Evolutionary conservation across 2,329 filamentous ascomycete genomes (phyloP).

Genomic region (Westerdykella sp.): DNA sequence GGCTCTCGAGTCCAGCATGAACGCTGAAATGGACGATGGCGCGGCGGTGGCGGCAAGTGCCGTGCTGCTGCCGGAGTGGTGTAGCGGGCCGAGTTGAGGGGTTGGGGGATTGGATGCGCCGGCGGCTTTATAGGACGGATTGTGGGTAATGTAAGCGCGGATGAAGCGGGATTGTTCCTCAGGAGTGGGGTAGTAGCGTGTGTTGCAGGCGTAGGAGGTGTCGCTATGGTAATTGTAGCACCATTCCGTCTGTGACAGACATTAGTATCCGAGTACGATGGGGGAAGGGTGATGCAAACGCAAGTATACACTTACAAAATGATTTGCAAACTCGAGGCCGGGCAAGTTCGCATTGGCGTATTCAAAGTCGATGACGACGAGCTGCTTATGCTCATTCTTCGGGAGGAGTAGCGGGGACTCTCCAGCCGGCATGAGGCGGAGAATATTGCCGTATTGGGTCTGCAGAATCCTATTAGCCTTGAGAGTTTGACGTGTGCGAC

Average conservation of each 20-base stretch:
- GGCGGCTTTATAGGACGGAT: conserved; percentile 57
- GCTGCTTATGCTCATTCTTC: conserved; percentile 88
- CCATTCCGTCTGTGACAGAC: conserved; percentile 65
- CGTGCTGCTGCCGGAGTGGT: conserved; percentile 28
- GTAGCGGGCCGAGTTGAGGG: conserved; percentile 23
- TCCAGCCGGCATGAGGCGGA: conserved; percentile 63
- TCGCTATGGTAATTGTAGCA: conserved; percentile 92
- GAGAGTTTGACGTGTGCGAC: not conserved
- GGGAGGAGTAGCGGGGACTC: conserved; percentile 84
- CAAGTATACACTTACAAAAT: conserved; percentile 58
- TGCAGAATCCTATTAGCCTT: conserved; percentile 31
- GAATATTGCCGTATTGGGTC: conserved; percentile 98
- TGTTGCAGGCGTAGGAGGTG: conserved; percentile 61
- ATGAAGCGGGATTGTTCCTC: conserved; percentile 84
- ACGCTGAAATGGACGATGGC: conserved; percentile 47
- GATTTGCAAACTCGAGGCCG: conserved; percentile 91
- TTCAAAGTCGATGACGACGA: conserved; percentile 97
- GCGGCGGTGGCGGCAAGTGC: conserved; percentile 28
- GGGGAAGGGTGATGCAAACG: conserved; percentile 3
- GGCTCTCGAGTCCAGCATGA: conserved; percentile 65
- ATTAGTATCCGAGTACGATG: not conserved
- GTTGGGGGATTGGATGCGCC: conserved; percentile 40
- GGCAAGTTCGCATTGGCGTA: conserved; percentile 85
- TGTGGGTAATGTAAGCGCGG: conserved; percentile 78
- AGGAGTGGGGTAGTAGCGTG: conserved; percentile 63